Percentiles rank a stretch among this genome's conserved stretches.
These are phyloP conservation scores for Globomyces sp. DNA, from an alignment of 371 early-diverging fungal species.

Conservation along the genomic window DNA sequence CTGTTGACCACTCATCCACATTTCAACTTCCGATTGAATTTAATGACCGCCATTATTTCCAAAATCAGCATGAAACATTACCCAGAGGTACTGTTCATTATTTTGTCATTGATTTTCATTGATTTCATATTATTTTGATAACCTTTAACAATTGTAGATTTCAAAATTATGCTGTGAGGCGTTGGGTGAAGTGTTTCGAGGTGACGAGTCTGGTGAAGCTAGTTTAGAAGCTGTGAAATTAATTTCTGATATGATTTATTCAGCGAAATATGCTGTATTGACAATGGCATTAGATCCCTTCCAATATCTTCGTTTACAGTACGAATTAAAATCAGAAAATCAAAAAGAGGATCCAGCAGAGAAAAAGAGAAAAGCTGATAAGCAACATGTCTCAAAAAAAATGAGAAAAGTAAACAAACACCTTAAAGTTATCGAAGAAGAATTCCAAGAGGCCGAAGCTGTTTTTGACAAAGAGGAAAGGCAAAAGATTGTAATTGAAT, in stretches of 20 bases:
- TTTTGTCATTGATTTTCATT: constrained; percentile 5
- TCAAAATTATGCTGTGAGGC: constrained; percentile 74
- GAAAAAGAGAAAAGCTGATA: constrained; percentile 58
- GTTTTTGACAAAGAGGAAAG: constrained; percentile 71
- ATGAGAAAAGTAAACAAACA: constrained; percentile 70
- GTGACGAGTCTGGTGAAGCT: constrained; percentile 81
- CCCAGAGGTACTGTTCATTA: constrained; percentile 40
- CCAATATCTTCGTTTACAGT: constrained; percentile 73
- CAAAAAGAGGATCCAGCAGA: constrained; percentile 34
- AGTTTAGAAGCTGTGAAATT: constrained; percentile 82
- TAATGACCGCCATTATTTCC: constrained; percentile 76
- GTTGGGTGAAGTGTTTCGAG: constrained; percentile 68
- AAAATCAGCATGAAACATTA: constrained; percentile 56
- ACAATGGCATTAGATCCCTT: constrained; percentile 63
- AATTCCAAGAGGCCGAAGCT: constrained; percentile 83
- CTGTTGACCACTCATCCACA: constrained; percentile 77
- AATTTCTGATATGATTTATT: constrained; percentile 79
- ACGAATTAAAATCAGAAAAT: constrained; percentile 60
- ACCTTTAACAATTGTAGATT: constrained; percentile 33
- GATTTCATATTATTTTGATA: not conserved
- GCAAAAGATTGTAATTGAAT: constrained; percentile 57
- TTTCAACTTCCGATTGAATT: constrained; percentile 88
- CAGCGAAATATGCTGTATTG: constrained; percentile 66
- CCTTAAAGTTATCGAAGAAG: constrained; percentile 70
- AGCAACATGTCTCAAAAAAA: constrained; percentile 70